These are phyloP conservation scores for Claviceps capensis DNA, from an alignment of 2,329 filamentous ascomycete species.

Conservation along the genomic window DNA sequence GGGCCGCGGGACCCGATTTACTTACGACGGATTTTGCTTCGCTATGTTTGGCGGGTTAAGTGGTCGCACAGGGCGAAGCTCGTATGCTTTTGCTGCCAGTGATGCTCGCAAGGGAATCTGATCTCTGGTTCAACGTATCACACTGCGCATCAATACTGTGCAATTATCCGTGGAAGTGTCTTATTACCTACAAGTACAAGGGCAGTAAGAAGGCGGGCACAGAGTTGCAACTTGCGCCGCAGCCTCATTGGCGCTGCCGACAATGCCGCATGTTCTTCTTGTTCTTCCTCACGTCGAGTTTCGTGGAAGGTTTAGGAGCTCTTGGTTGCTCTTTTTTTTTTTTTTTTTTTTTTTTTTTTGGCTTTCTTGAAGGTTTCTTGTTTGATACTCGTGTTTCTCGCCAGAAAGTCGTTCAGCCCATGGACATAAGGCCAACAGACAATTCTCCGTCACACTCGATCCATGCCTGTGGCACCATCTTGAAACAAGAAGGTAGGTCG, in stretches of 20 bases:
- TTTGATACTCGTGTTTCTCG: background rate
- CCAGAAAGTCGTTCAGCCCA: background rate
- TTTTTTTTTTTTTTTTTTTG: background rate
- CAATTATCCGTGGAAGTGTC: background rate
- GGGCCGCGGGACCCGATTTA: background rate
- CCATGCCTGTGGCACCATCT: background rate
- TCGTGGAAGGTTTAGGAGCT: too few species aligned
- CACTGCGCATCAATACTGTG: background rate
- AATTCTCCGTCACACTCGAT: background rate
- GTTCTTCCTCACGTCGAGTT: background rate
- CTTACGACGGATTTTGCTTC: background rate
- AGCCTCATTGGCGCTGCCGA: background rate
- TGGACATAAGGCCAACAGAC: background rate
- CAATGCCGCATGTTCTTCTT: background rate
- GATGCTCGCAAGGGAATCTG: background rate
- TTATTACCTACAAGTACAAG: background rate
- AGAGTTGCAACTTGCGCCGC: background rate
- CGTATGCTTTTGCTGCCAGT: slow-evolving; percentile 1
- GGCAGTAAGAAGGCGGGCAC: background rate
- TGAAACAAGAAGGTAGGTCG: background rate
- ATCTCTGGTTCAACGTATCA: background rate
- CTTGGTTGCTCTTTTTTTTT: background rate
- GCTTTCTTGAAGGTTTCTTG: background rate
- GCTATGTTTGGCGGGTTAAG: background rate
- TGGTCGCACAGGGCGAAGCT: background rate